These are phyloP conservation scores for Clausena lansium DNA, from an alignment of 345 rosid genomes.

Conservation along the genomic window DNA sequence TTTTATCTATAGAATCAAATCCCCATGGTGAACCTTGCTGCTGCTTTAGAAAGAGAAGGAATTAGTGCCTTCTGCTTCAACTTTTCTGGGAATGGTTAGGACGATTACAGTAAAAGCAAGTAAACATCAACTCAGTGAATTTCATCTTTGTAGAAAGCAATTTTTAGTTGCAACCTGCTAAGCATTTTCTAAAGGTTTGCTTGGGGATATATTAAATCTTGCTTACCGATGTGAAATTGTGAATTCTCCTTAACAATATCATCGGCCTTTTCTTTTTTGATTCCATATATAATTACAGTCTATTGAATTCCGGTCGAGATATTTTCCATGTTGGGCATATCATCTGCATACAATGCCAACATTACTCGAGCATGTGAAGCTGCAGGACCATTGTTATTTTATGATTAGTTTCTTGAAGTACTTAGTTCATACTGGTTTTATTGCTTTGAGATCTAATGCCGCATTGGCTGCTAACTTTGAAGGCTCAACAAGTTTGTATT, in stretches of 20 bases:
- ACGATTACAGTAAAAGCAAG: not conserved
- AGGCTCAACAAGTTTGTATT: not conserved
- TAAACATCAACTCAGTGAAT: not conserved
- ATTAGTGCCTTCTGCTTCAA: constrained; percentile 73
- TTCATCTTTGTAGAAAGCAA: not conserved
- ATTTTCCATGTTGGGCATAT: not conserved
- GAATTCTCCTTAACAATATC: not conserved
- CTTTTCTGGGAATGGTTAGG: constrained; percentile 87
- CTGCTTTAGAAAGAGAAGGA: constrained; percentile 48
- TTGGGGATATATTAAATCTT: not conserved
- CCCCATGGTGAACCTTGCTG: constrained; percentile 69
- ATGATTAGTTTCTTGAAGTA: not conserved
- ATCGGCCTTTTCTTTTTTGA: not conserved
- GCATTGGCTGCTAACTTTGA: not conserved
- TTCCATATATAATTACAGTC: too few species aligned
- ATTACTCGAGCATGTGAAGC: not conserved
- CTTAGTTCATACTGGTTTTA: not conserved
- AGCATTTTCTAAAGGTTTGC: not conserved
- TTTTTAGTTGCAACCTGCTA: not conserved
- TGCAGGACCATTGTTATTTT: not conserved
- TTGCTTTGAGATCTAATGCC: not conserved
- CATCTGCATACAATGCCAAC: not conserved
- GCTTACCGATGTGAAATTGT: not conserved
- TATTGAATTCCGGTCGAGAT: not conserved
- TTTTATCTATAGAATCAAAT: constrained; percentile 47